Percentiles rank a stretch among this genome's conserved stretches.
Conservation (phyloP, 1,139 yeast species). For the Lodderomyces oxycetoniae region DNA sequence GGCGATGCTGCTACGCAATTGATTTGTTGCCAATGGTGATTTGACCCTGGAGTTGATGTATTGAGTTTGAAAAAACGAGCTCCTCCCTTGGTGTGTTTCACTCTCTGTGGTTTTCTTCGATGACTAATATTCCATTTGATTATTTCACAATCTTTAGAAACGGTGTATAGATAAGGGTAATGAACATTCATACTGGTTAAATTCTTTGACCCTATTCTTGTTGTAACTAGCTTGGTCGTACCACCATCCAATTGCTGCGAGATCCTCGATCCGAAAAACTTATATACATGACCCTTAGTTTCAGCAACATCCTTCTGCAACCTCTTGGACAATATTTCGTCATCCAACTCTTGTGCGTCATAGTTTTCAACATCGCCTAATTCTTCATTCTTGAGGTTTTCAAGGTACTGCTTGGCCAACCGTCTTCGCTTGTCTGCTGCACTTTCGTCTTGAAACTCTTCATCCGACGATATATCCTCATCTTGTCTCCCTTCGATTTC, state of each 20-base stretch:
- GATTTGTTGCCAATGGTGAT: constrained; percentile 75
- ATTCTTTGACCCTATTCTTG: constrained; percentile 57
- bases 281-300: constrained; percentile 75
- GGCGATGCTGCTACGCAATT: constrained; percentile 78
- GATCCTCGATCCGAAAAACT: constrained; percentile 53
- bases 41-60: constrained; percentile 35
- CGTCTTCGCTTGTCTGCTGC: constrained; percentile 94
- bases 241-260: constrained; percentile 43
- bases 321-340: constrained; percentile 76
- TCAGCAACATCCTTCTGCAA: constrained; percentile 88
- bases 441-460: constrained; percentile 67
- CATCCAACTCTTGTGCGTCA: constrained; percentile 89
- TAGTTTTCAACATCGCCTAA: constrained; percentile 49
- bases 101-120: constrained; percentile 50
- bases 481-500: constrained; percentile 26
- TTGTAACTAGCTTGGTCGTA: constrained; percentile 25
- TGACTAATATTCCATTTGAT: constrained; percentile 63
- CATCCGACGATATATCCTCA: constrained; percentile 54
- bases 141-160: constrained; percentile 75
- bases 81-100: constrained; percentile 67
- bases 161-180: constrained; percentile 68
- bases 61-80: constrained; percentile 32
- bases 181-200: constrained; percentile 50
- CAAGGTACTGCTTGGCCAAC: constrained; percentile 87
- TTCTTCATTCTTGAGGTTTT: constrained; percentile 60